Base-by-base conservation (phyloP, 2,329 filamentous ascomycete genomes). In the Albifimbria verrucaria region DNA sequence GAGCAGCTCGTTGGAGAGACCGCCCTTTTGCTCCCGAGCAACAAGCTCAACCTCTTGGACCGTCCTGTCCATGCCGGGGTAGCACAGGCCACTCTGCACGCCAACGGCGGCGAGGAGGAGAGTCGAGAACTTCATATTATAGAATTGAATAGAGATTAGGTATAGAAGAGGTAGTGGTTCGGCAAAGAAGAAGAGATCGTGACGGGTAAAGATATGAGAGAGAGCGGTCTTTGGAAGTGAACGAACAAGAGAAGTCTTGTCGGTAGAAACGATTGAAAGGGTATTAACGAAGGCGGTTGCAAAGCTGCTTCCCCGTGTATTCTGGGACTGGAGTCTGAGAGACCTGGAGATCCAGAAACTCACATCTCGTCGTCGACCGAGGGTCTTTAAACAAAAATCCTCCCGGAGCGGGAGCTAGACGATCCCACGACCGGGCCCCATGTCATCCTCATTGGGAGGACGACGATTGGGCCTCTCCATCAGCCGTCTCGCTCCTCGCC, bases 1-100 rank as follows among this genome's bases (percentile, higher is more conserved):
- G 11, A 78, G 60, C 25, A 71, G 58, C 42, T 64, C 63, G 42
- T 58, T 48, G 11, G 61, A 46, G 32, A 62, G 50, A 45, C 4
- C 50, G 41, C 15, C 25, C 15, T 25, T n/a, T 10, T 48, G 23
- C 46, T 20, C 52, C 17, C 60, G 62, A 22, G 59, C 56, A 23
- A 60, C 51, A 22, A 49, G 49, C 50, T 61, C 49, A 47, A 61
- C 57, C 23, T 62, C 57, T n/a, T 52, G 53, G 51, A 64, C 54
- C 43, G 59, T 63, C 9, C 57, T 52, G 39, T 48, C 52, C 62
- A 64, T 62, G n/a, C 56, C 55, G 18, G 62, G 58, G 49, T 57
- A 57, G 39, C 59, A 62, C 12, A 48, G 32, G 21, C 36, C 55
- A 28, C 56, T 55, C 3, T 57, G 50, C 45, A 63, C 52, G 17